phyloP scores from a whole-genome alignment of 2,329 filamentous ascomycete genomes.

The Colletotrichum sp. region DNA sequence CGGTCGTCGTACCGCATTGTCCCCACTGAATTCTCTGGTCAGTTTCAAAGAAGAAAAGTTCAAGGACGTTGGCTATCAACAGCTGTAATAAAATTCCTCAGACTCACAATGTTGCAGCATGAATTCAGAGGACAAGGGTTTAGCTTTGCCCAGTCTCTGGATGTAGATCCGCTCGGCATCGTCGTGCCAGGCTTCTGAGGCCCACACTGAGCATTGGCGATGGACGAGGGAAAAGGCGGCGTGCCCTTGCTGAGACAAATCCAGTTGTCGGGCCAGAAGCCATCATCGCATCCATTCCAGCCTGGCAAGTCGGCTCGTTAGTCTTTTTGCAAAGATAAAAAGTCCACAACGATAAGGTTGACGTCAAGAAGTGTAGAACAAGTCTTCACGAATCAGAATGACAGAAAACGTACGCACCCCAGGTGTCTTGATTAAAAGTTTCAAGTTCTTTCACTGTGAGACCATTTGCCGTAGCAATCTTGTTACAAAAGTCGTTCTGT shows the following conservation, averaged over 20 bases:
- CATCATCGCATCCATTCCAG: constrained; percentile 29
- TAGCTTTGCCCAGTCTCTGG: constrained; percentile 16
- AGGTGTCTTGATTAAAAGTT: constrained; percentile 44
- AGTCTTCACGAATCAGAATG: too few relatives aligned
- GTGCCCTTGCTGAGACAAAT: constrained; percentile 46
- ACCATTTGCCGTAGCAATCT: constrained; percentile 32
- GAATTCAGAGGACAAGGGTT: constrained; percentile 42
- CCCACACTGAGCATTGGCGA: constrained; percentile 45
- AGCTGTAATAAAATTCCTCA: background rate
- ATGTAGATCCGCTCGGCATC: constrained; percentile 21
- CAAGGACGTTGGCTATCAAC: background rate
- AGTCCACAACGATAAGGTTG: too few relatives aligned
- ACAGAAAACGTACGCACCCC: constrained; percentile 25
- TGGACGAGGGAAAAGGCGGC: constrained; percentile 43
- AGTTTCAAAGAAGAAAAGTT: background rate
- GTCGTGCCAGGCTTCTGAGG: constrained; percentile 43
- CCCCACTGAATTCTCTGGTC: constrained; percentile 34
- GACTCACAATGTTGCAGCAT: constrained; percentile 37
- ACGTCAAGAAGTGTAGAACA: background rate
- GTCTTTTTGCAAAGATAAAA: too few relatives aligned
- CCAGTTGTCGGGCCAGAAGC: constrained; percentile 27
- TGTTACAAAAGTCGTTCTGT: constrained; percentile 36
- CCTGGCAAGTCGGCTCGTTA: background rate
- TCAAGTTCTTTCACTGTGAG: constrained; percentile 38
- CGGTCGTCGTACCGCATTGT: constrained; percentile 47